A percentile compares a stretch with the other conserved stretches of the same genome.
These are phyloP conservation scores for Digitaria exilis DNA, from an alignment of 202 grass and related monocot genomes.

Conservation along the genomic window DNA sequence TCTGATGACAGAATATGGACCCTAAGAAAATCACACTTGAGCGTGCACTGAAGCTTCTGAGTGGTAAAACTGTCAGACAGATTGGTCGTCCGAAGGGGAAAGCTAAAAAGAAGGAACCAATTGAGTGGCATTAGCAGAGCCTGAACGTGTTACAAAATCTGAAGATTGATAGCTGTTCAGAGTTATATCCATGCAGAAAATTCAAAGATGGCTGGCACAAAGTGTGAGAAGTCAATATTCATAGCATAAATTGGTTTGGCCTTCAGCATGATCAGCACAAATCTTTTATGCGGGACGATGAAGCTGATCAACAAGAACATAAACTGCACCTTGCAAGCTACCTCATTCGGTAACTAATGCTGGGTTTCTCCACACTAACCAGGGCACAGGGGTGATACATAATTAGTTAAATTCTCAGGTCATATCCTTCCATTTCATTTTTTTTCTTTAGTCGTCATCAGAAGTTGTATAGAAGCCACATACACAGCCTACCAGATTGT, in stretches of 20 bases:
- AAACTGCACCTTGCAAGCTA: not conserved
- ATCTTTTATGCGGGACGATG: not conserved
- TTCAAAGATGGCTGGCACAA: not conserved
- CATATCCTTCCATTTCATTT: constrained; percentile 20
- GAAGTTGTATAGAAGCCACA: constrained; percentile 27
- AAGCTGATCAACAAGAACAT: not conserved
- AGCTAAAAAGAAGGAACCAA: constrained; percentile 28
- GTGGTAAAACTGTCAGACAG: constrained; percentile 70
- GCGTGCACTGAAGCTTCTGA: constrained; percentile 66
- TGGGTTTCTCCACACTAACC: not conserved
- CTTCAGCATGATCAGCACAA: not conserved
- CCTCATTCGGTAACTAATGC: not conserved
- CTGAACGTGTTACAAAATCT: not conserved
- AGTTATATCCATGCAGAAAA: not conserved
- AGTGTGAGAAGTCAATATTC: constrained; percentile 2
- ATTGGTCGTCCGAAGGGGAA: constrained; percentile 69
- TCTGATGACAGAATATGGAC: constrained; percentile 48
- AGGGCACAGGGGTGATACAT: not conserved
- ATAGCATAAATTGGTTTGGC: not conserved
- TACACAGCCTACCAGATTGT: constrained; percentile 4
- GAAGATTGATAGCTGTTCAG: not conserved
- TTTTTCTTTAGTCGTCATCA: not conserved
- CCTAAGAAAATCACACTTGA: constrained; percentile 68
- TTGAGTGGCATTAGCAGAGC: constrained; percentile 47
- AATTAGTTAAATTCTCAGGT: not conserved